Evolutionary conservation across 352 stramenopile genomes (phyloP).

Genomic region (Pythium folliculosum): DNA sequence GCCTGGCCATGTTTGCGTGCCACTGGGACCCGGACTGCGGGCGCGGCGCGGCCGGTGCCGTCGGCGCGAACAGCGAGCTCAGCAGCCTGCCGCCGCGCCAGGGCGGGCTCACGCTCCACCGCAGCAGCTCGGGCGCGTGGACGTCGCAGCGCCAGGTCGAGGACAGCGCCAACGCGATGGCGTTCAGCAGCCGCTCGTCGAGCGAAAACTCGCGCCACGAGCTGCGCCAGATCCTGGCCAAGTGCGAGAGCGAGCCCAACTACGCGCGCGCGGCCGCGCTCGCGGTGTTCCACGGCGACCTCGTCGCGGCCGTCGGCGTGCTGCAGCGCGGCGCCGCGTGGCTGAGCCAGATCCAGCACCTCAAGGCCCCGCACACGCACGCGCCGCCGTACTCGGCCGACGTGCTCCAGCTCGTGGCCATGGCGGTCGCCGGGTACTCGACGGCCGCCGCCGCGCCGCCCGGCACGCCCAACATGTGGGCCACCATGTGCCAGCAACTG

Average conservation of each 20-base stretch:
- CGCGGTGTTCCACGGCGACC: slow-evolving; percentile 84
- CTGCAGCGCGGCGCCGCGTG: slow-evolving; percentile 72
- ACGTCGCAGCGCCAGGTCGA: slow-evolving; percentile 61
- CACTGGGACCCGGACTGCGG: slow-evolving; percentile 84
- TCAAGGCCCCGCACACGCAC: slow-evolving; percentile 30
- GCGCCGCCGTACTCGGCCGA: slow-evolving; percentile 56
- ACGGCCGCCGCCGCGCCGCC: slow-evolving; percentile 31
- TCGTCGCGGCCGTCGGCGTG: slow-evolving; percentile 62
- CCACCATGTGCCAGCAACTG: slow-evolving; percentile 76
- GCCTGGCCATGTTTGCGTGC: slow-evolving; percentile 72
- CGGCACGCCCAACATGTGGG: slow-evolving; percentile 63
- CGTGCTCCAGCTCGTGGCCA: slow-evolving; percentile 86
- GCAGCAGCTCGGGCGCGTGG: slow-evolving; percentile 71
- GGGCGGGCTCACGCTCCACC: slow-evolving; percentile 38
- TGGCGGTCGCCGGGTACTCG: slow-evolving; percentile 85
- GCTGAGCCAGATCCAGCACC: slow-evolving; percentile 58
- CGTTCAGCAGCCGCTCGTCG: slow-evolving; percentile 50
- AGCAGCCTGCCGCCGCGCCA: slow-evolving; percentile 20
- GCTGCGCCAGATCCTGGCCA: slow-evolving; percentile 56
- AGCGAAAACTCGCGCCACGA: slow-evolving; percentile 58
- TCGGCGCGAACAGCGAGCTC: not conserved
- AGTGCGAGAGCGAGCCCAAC: slow-evolving; percentile 64
- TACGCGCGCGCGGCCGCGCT: slow-evolving; percentile 71
- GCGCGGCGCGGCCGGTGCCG: slow-evolving; percentile 22
- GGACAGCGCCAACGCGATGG: slow-evolving; percentile 28